Percentiles rank a stretch among this genome's conserved stretches.
These are phyloP conservation scores for Dichomitus squalens DNA, from an alignment of 1,284 basidiomycete genomes.

Conservation along the genomic window DNA sequence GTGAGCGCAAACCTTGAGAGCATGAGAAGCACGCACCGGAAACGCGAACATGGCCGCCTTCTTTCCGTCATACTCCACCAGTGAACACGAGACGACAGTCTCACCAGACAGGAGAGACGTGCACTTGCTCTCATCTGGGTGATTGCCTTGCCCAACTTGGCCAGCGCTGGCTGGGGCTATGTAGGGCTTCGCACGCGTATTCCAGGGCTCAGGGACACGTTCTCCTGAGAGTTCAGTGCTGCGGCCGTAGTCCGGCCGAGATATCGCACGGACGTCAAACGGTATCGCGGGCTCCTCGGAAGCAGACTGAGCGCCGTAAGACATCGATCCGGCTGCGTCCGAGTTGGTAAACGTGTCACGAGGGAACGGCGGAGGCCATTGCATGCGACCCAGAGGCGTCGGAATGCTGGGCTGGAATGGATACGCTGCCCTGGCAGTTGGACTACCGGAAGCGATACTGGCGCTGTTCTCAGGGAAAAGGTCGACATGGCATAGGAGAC, in stretches of 20 bases:
- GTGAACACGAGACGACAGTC: constrained; percentile 65
- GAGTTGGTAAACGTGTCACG: neutral
- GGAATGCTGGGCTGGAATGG: neutral
- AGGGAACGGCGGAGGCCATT: neutral
- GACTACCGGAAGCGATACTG: neutral
- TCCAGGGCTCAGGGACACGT: neutral
- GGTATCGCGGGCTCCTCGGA: neutral
- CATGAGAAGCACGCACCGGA: constrained; percentile 45
- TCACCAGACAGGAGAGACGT: constrained; percentile 62
- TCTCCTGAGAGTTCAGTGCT: neutral
- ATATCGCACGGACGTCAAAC: neutral
- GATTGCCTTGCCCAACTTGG: neutral
- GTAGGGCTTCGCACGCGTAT: neutral
- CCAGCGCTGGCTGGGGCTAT: neutral
- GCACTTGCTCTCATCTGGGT: constrained; percentile 36
- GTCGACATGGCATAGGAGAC: constrained; percentile 67
- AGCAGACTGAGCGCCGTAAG: neutral
- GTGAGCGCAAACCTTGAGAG: neutral
- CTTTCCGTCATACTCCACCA: constrained; percentile 62
- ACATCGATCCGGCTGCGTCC: neutral
- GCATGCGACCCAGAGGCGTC: too few relatives aligned
- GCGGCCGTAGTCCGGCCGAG: neutral
- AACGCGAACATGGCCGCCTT: constrained; percentile 74
- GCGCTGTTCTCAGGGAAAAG: constrained; percentile 47
- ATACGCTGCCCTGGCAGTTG: constrained; percentile 21